Percentiles rank a stretch among this genome's conserved stretches.
These are phyloP conservation scores for Antitrichia curtipendula DNA, from an alignment of 225 moss, liverwort and hornwort genomes.

Conservation along the genomic window DNA sequence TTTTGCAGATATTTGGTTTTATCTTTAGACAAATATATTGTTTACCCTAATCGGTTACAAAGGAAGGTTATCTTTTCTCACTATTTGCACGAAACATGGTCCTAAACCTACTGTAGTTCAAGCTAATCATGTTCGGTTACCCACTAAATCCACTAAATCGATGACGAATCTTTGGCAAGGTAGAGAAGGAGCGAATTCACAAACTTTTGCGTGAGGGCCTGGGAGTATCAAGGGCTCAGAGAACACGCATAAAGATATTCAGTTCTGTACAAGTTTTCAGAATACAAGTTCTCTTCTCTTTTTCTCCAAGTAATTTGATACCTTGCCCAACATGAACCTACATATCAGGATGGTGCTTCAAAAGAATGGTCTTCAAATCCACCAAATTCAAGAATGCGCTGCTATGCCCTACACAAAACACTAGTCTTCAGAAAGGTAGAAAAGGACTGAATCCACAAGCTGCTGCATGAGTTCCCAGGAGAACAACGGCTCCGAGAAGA, in stretches of 20 bases:
- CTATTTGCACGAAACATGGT: not conserved
- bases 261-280: not conserved
- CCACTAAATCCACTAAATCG: not conserved
- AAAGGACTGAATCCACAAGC: slow-evolving; percentile 30
- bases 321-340: not conserved
- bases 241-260: not conserved
- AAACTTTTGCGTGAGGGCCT: not conserved
- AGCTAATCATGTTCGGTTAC: not conserved
- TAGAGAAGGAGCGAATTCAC: not conserved
- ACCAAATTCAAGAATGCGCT: not conserved
- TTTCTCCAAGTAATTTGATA: not conserved
- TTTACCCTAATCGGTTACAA: not conserved
- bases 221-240: not conserved
- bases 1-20: not conserved
- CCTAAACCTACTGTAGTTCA: not conserved
- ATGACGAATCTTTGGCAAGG: not conserved
- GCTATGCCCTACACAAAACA: too few relatives aligned
- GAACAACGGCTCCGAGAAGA: slow-evolving; percentile 31
- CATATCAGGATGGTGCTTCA: not conserved
- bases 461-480: slow-evolving; percentile 11
- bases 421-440: slow-evolving; percentile 5
- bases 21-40: not conserved
- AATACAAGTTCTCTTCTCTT: not conserved
- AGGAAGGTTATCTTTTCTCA: not conserved
- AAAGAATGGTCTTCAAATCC: not conserved